Evolutionary conservation across 2,329 filamentous ascomycete species (phyloP).

Genomic region (Colletotrichum phormii): DNA sequence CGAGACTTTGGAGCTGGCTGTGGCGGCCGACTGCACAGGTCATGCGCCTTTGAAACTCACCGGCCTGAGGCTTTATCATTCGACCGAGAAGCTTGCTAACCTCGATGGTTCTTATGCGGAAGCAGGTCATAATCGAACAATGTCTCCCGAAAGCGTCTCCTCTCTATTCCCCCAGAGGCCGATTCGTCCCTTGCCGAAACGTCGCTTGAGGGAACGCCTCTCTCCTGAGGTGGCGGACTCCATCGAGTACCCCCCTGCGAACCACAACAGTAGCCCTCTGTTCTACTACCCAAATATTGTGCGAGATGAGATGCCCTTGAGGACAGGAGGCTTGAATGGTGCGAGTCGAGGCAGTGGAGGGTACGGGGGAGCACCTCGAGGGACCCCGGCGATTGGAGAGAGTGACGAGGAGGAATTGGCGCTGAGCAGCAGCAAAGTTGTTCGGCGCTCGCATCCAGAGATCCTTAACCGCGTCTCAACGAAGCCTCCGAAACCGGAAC

Average conservation of each 20-base stretch:
- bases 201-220: slow-evolving; percentile 86
- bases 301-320: slow-evolving; percentile 42
- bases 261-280: slow-evolving; percentile 76
- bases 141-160: slow-evolving; percentile 81
- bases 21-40: slow-evolving; percentile 17
- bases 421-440: slow-evolving; percentile 51
- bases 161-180: slow-evolving; percentile 88
- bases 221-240: slow-evolving; percentile 86
- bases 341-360: slow-evolving; percentile 34
- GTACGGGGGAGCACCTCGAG: slow-evolving; percentile 30
- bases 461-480: slow-evolving; percentile 56
- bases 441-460: slow-evolving; percentile 60
- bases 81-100: slow-evolving; percentile 23
- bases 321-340: slow-evolving; percentile 38
- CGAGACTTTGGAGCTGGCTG: slow-evolving; percentile 13
- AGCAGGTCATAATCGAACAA: slow-evolving; percentile 61
- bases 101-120: slow-evolving; percentile 30
- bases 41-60: slow-evolving; percentile 14
- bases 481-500: slow-evolving; percentile 57
- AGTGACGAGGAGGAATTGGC: slow-evolving; percentile 70
- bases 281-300: slow-evolving; percentile 73
- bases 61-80: slow-evolving; percentile 1
- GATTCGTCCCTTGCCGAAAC: slow-evolving; percentile 91
- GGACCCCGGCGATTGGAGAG: slow-evolving; percentile 63
- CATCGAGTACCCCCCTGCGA: slow-evolving; percentile 84